These are phyloP conservation scores for Rhodotorula sp. DNA, from an alignment of 1,284 basidiomycete genomes.

Conservation along the genomic window DNA sequence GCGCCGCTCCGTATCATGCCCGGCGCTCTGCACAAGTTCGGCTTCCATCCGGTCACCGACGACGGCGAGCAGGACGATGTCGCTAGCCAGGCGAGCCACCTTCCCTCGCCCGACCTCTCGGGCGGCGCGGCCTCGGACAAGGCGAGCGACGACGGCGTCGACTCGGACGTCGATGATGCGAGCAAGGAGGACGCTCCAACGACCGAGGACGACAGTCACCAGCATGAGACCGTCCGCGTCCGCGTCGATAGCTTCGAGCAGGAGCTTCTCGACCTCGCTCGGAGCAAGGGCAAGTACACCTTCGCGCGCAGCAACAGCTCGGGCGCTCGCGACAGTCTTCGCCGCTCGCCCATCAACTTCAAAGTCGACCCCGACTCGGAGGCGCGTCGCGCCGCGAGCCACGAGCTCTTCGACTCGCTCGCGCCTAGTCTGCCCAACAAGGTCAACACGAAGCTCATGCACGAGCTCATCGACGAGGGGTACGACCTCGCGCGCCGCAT, in stretches of 20 bases:
- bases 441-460: neutral
- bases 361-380: too few species aligned
- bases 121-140: neutral
- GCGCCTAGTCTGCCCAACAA: neutral
- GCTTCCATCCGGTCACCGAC: too few species aligned
- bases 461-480: neutral
- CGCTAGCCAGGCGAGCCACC: conserved; percentile 14
- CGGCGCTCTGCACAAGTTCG: neutral
- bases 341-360: too few species aligned
- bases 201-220: neutral
- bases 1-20: too few species aligned
- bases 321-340: too few species aligned
- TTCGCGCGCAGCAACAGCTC: too few species aligned
- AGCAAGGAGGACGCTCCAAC: neutral
- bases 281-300: too few species aligned
- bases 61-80: neutral
- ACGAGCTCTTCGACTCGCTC: neutral
- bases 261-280: too few species aligned
- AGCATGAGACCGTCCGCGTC: too few species aligned
- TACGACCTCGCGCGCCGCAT: neutral
- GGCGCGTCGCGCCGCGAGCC: neutral
- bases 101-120: conserved; percentile 12
- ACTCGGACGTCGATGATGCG: neutral
- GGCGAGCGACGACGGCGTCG: neutral
- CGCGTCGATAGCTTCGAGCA: too few species aligned